Conservation (phyloP, 1,284 basidiomycete species). For the Leccinum angustisporum region DNA sequence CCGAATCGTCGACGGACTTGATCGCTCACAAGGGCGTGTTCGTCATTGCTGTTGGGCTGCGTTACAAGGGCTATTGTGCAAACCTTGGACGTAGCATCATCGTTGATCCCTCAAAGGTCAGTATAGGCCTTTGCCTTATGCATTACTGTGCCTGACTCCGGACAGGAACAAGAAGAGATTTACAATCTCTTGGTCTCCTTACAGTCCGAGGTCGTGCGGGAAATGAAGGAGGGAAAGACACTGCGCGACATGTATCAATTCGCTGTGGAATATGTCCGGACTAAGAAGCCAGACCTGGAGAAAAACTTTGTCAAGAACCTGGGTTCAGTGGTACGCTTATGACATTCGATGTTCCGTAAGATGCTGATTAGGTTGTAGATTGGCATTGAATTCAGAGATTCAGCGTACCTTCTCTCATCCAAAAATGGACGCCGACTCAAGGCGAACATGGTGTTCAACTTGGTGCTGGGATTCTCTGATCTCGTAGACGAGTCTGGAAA, state of each 20-base stretch:
- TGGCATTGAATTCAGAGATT: constrained; percentile 94
- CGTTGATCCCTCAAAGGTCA: constrained; percentile 87
- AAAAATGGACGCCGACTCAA: constrained; percentile 78
- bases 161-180: constrained; percentile 84
- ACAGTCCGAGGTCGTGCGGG: constrained; percentile 74
- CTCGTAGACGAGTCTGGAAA: constrained; percentile 75
- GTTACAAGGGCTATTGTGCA: constrained; percentile 91
- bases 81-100: constrained; percentile 94
- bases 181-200: constrained; percentile 80
- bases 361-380: constrained; percentile 50
- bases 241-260: constrained; percentile 82
- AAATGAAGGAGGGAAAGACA: constrained; percentile 80
- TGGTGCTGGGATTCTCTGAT: constrained; percentile 84
- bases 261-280: constrained; percentile 71
- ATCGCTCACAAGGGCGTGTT: constrained; percentile 92
- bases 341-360: not conserved
- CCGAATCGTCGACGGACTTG: constrained; percentile 80
- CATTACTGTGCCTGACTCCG: constrained; percentile 3
- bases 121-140: constrained; percentile 19
- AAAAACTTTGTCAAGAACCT: constrained; percentile 86
- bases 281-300: constrained; percentile 81
- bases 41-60: constrained; percentile 84
- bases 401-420: constrained; percentile 75
- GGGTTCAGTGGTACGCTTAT: constrained; percentile 77
- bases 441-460: constrained; percentile 83